Base-by-base conservation (phyloP, 495 filamentous ascomycete species). In the Hypoxylon lienhwacheense region DNA sequence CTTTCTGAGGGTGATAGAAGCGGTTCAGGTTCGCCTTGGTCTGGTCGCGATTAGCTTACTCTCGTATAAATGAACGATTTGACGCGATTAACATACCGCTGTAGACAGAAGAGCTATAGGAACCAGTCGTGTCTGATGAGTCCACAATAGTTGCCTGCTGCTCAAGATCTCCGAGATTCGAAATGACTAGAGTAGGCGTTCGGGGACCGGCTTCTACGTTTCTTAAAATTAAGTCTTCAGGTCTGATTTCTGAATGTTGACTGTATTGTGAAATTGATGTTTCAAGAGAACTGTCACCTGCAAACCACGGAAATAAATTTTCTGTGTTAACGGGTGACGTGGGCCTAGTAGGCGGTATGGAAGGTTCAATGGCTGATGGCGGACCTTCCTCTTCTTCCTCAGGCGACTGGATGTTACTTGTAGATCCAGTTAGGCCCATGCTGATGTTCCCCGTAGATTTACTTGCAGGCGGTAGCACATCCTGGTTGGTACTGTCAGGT, bases 251-350 rank as follows among this genome's bases (percentile, higher is more conserved):
- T 1, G 11, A 0, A 1, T 36, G 40, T 16, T 11, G 2, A 7
- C 40, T 51, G 4, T 36, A 26, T 7, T 17, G 29, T 3, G 48
- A 42, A 5, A 3, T 7, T 24, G 42, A 42, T 32, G 47, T 41
- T 14, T 36, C 50, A 5, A 28, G 35, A 3, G 43, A 47, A 26
- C 21, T 20, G 17, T 40, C 25, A 24, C 22, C 8, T 1, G 20
- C 43, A 5, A 56, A 44, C 3, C 32, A 12, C 25, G 45, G 44
- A 10, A 56, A 42, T 35, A 32, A 17, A 11, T 10, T 16, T 17
- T n/a, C n/a, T n/a, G n/a, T n/a, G n/a, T n/a, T n/a, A n/a, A n/a
- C n/a, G n/a, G n/a, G n/a, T n/a, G n/a, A n/a, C n/a, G n/a, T n/a
- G n/a, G n/a, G n/a, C n/a, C n/a, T n/a, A n/a, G n/a, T n/a, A n/a